Conservation (phyloP, 345 rosid species). For the Ricinus communis region DNA sequence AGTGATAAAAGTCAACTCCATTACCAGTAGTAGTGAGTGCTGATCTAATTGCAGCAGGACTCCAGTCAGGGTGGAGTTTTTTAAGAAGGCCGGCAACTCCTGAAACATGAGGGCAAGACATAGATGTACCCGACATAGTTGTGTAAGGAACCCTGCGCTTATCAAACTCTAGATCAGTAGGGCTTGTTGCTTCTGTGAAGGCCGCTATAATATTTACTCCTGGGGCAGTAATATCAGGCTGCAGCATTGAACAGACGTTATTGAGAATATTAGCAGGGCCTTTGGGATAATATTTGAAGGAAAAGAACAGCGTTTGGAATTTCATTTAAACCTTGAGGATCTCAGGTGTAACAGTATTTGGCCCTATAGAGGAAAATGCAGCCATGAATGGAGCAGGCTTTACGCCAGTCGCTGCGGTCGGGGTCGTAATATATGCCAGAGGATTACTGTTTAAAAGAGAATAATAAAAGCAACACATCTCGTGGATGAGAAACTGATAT, state of each 20-base stretch:
- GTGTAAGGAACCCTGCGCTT: neutral
- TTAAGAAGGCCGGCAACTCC: constrained; percentile 54
- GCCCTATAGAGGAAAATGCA: constrained; percentile 66
- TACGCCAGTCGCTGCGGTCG: constrained; percentile 8
- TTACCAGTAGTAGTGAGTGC: constrained; percentile 68
- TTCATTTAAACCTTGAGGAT: constrained; percentile 45
- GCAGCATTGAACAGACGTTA: neutral
- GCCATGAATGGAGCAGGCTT: constrained; percentile 73
- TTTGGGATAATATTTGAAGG: too few species aligned
- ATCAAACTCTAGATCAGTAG: neutral
- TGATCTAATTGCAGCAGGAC: constrained; percentile 54
- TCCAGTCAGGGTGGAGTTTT: constrained; percentile 48
- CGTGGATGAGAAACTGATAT: too few species aligned
- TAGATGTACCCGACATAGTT: constrained; percentile 48
- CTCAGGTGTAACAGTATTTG: constrained; percentile 53
- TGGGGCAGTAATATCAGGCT: constrained; percentile 85
- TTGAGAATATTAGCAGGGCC: neutral
- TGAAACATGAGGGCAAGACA: constrained; percentile 63
- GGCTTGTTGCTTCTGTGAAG: constrained; percentile 28
- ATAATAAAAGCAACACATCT: too few species aligned
- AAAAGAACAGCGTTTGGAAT: too few species aligned
- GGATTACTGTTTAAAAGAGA: constrained; percentile 38
- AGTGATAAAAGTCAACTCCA: too few species aligned
- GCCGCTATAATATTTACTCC: constrained; percentile 75
- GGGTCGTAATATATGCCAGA: constrained; percentile 41